A percentile compares a stretch with the other conserved stretches of the same genome.
Evolutionary conservation across 1,139 yeast species (phyloP).

Genomic region (Yamadazyma spencermartinsiae): DNA sequence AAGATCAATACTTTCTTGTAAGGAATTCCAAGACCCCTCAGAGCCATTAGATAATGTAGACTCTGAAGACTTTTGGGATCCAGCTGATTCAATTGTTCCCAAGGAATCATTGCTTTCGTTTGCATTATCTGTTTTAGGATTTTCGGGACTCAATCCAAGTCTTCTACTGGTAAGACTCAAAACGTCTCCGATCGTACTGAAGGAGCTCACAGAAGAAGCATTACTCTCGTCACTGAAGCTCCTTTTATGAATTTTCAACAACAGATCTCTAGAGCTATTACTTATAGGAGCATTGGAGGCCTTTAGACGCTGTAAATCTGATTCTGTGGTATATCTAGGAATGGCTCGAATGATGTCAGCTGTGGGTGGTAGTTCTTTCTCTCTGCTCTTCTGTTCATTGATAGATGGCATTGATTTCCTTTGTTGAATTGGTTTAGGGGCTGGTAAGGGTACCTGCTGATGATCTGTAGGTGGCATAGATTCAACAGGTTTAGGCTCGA

Average conservation of each 20-base stretch:
- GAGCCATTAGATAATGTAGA: constrained; percentile 13
- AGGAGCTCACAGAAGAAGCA: constrained; percentile 40
- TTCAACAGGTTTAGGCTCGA: neutral
- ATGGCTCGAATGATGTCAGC: constrained; percentile 9
- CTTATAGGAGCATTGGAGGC: constrained; percentile 15
- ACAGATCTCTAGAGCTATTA: constrained; percentile 6
- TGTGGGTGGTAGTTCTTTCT: constrained; percentile 13
- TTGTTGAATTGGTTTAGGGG: constrained; percentile 4
- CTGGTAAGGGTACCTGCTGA: constrained; percentile 5
- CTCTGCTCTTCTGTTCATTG: constrained; percentile 1
- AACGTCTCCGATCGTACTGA: constrained; percentile 38
- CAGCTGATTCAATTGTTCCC: constrained; percentile 8
- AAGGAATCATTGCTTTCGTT: constrained; percentile 9
- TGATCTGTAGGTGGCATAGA: no score
- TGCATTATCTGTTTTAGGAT: constrained; percentile 5
- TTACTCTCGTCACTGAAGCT: constrained; percentile 41
- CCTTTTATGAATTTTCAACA: constrained; percentile 27
- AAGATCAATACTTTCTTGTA: constrained; percentile 36
- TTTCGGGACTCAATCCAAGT: neutral
- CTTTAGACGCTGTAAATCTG: constrained; percentile 12
- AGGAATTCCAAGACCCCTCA: constrained; percentile 34
- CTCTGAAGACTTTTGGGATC: constrained; percentile 5
- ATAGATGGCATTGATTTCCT: neutral
- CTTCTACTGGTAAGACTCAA: constrained; percentile 20
- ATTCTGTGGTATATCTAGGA: constrained; percentile 17